Evolutionary conservation across 371 early-diverging fungal genomes (phyloP).

Genomic region (Lichtheimia ornata): DNA sequence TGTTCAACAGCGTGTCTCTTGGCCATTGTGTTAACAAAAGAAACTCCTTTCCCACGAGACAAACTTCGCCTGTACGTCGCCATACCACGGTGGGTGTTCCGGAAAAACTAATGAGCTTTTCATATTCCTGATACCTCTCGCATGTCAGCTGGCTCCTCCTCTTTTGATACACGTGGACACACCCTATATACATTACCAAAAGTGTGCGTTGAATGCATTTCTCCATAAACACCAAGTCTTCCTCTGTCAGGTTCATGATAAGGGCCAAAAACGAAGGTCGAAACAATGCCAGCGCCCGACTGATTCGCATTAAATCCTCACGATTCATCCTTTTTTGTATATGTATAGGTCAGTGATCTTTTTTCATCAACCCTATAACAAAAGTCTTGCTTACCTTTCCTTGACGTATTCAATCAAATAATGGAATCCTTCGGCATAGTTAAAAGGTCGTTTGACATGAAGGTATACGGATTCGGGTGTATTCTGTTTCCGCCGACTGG

Average conservation of each 20-base stretch:
- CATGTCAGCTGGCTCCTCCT: background rate
- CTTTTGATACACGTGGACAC: background rate
- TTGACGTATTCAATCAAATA: conserved; percentile 78
- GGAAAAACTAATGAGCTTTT: conserved; percentile 73
- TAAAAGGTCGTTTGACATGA: conserved; percentile 59
- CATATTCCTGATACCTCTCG: conserved; percentile 34
- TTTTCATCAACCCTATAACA: too few species aligned
- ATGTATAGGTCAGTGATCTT: background rate
- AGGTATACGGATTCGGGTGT: conserved; percentile 22
- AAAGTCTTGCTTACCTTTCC: conserved; percentile 63
- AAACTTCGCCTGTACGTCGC: conserved; percentile 92
- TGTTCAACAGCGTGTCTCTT: conserved; percentile 73
- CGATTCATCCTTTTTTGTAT: conserved; percentile 69
- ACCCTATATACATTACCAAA: conserved; percentile 48
- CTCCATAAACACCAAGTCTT: conserved; percentile 92
- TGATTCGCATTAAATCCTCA: conserved; percentile 84
- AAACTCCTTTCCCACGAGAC: conserved; percentile 91
- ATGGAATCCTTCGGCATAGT: conserved; percentile 90
- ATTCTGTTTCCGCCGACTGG: conserved; percentile 11
- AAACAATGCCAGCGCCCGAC: conserved; percentile 83
- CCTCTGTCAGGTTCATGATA: conserved; percentile 88
- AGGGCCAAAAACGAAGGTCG: conserved; percentile 91
- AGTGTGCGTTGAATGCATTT: conserved; percentile 89
- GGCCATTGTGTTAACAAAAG: conserved; percentile 87
- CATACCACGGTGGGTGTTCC: conserved; percentile 95